phyloP scores from a whole-genome alignment of 108 stramenopile species.

The Schizochytrium sp. region DNA sequence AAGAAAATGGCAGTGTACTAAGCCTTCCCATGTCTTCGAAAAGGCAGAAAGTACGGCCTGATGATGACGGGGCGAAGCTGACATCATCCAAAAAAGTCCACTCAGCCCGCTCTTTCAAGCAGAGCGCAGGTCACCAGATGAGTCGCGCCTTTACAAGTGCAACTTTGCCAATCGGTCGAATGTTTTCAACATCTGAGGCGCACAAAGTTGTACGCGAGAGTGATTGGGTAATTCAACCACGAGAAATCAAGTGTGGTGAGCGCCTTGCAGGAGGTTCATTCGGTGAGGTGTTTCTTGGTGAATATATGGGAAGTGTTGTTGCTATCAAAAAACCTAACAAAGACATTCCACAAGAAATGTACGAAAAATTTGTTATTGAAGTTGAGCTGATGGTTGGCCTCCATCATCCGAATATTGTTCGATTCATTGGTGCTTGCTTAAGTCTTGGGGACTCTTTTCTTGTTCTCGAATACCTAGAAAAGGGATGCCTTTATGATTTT shows the following conservation, averaged over 20 bases:
- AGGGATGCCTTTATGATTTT: constrained; percentile 61
- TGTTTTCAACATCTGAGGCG: background rate
- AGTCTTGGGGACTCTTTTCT: constrained; percentile 29
- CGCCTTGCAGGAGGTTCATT: constrained; percentile 59
- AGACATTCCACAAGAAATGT: constrained; percentile 9
- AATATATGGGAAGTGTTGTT: constrained; percentile 56
- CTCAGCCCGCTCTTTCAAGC: background rate
- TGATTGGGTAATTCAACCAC: constrained; percentile 61
- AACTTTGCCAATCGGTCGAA: background rate
- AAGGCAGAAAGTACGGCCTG: no score
- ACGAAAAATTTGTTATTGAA: constrained; percentile 60
- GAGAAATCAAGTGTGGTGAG: constrained; percentile 48
- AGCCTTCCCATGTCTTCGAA: no score
- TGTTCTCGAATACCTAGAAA: constrained; percentile 59
- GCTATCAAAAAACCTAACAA: constrained; percentile 62
- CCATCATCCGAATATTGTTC: constrained; percentile 66
- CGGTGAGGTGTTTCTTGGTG: constrained; percentile 61
- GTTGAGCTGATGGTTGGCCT: constrained; percentile 61
- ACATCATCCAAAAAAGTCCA: no score
- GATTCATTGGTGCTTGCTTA: constrained; percentile 64
- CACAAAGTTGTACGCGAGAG: background rate
- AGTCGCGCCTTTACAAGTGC: background rate
- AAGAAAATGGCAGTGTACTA: no score
- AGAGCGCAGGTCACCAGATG: background rate
- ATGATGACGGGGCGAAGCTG: no score